phyloP scores from a whole-genome alignment of 73 alveolate genomes.

The Blepharisma stoltei region DNA sequence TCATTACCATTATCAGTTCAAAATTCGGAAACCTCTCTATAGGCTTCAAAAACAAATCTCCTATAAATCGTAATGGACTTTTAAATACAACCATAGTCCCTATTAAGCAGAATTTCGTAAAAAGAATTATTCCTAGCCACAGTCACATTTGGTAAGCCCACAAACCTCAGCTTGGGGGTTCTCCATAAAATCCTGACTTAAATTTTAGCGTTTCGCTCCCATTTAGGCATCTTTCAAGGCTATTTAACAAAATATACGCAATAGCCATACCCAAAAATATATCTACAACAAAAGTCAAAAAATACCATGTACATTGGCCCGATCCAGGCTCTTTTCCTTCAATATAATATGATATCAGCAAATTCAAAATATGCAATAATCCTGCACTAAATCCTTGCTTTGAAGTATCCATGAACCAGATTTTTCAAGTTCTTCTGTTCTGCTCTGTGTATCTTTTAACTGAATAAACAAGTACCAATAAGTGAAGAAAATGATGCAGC shows the following conservation, averaged over 20 bases:
- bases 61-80: neutral
- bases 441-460: constrained; percentile 20
- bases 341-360: neutral
- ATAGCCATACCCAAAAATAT: constrained; percentile 24
- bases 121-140: constrained; percentile 21
- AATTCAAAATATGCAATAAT: constrained; percentile 12
- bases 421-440: constrained; percentile 22
- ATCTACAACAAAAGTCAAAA: constrained; percentile 12
- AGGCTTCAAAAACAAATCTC: neutral
- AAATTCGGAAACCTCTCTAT: constrained; percentile 4
- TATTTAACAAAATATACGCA: constrained; percentile 15
- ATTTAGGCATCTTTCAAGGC: neutral
- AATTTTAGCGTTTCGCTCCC: neutral
- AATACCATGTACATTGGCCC: constrained; percentile 27
- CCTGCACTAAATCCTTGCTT: constrained; percentile 32
- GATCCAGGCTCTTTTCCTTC: neutral
- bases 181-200: constrained; percentile 26
- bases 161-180: neutral
- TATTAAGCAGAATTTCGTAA: neutral
- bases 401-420: constrained; percentile 38
- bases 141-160: constrained; percentile 17
- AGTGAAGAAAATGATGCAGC: constrained; percentile 23
- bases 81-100: neutral
- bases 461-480: neutral
- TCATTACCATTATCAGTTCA: constrained; percentile 26